These are phyloP conservation scores for Lumnitzera littorea DNA, from an alignment of 345 rosid genomes.

Conservation along the genomic window DNA sequence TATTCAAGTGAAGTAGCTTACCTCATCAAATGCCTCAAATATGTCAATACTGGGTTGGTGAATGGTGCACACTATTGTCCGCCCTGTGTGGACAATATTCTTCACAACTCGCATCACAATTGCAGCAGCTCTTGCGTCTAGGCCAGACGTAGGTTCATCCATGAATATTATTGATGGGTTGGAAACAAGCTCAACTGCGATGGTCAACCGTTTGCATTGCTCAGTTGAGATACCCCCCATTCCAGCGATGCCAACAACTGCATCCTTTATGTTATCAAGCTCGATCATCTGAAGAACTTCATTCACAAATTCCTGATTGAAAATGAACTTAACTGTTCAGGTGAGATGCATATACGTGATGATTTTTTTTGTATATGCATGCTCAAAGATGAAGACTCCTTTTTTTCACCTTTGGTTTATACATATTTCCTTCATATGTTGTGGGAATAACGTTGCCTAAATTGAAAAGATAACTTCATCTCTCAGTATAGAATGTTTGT, in stretches of 20 bases:
- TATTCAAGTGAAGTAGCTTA: too few relatives aligned
- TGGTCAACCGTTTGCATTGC: conserved; percentile 48
- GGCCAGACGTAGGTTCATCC: conserved; percentile 59
- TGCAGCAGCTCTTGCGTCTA: conserved; percentile 69
- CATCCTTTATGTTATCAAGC: conserved; percentile 39
- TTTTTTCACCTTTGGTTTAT: too few relatives aligned
- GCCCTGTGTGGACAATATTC: conserved; percentile 10
- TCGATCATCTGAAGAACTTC: conserved; percentile 49
- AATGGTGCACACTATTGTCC: too few relatives aligned
- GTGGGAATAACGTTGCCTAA: too few relatives aligned
- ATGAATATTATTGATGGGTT: conserved; percentile 55
- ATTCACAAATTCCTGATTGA: conserved; percentile 33
- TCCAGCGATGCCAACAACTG: conserved; percentile 42
- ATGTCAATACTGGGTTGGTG: too few relatives aligned
- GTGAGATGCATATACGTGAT: background rate
- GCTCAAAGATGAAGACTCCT: background rate
- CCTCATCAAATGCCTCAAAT: too few relatives aligned
- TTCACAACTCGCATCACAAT: conserved; percentile 54
- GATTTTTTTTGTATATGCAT: background rate
- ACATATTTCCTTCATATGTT: too few relatives aligned
- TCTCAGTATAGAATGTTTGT: too few relatives aligned
- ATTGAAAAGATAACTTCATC: too few relatives aligned
- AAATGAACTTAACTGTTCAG: background rate
- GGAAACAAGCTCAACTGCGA: conserved; percentile 55
- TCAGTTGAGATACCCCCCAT: conserved; percentile 43